Evolutionary conservation across 106 monocot genomes (phyloP).

Genomic region (Platanthera guangdongensis): DNA sequence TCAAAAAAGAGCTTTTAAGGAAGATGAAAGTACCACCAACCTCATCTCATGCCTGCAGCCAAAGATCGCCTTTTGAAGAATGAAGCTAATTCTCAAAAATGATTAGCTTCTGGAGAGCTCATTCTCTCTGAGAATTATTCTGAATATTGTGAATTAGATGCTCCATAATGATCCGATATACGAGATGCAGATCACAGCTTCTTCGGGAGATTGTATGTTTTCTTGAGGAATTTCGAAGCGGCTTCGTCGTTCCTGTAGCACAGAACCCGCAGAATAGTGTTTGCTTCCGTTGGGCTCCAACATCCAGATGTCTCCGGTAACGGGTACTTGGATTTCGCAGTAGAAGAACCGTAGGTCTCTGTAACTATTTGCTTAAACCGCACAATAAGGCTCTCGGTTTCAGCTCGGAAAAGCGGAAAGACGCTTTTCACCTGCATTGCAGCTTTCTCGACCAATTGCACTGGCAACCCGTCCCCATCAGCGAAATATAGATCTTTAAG

Average conservation of each 20-base stretch:
- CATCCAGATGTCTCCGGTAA: slow-evolving; percentile 62
- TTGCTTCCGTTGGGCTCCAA: slow-evolving; percentile 80
- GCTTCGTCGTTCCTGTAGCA: slow-evolving; percentile 77
- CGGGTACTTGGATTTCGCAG: slow-evolving; percentile 40
- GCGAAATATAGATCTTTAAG: slow-evolving; percentile 55
- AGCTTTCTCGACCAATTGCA: slow-evolving; percentile 61
- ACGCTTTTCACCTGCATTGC: slow-evolving; percentile 43
- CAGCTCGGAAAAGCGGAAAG: slow-evolving; percentile 38
- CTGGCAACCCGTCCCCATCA: slow-evolving; percentile 67
- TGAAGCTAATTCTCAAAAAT: background rate
- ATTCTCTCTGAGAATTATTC: background rate
- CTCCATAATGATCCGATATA: background rate
- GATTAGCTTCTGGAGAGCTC: background rate
- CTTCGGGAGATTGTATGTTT: slow-evolving; percentile 81
- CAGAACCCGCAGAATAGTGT: slow-evolving; percentile 70
- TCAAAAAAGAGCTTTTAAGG: background rate
- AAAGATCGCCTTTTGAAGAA: background rate
- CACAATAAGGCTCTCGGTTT: slow-evolving; percentile 46
- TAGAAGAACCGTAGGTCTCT: slow-evolving; percentile 23
- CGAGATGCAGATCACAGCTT: slow-evolving; percentile 31
- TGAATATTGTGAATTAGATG: background rate
- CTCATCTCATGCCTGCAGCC: background rate
- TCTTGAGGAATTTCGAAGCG: slow-evolving; percentile 84
- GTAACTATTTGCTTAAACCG: slow-evolving; percentile 32
- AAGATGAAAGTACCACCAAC: background rate